A percentile compares a stretch with the other conserved stretches of the same genome.
These are phyloP conservation scores for Aspergillus tamarii DNA, from an alignment of 2,329 filamentous ascomycete species.

Conservation along the genomic window DNA sequence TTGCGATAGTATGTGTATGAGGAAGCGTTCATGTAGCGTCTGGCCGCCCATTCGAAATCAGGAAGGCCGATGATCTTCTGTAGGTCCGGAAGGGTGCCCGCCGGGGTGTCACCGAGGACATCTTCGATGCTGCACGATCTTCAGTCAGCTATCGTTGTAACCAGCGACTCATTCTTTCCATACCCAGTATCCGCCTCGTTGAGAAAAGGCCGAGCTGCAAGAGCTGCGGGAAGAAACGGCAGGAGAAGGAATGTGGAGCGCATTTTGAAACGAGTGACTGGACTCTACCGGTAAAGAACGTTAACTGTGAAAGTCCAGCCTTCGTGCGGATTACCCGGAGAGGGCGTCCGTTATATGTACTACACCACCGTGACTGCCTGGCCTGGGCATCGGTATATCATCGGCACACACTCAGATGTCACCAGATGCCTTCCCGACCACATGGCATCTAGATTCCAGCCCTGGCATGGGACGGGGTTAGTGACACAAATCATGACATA, in stretches of 20 bases:
- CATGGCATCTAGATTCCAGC: neutral
- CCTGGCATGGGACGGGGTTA: neutral
- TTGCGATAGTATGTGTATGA: slow-evolving; percentile 19
- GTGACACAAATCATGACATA: neutral
- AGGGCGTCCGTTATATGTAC: neutral
- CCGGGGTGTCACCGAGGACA: slow-evolving; percentile 11
- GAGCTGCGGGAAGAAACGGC: slow-evolving; percentile 5
- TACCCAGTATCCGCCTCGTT: slow-evolving; percentile 17
- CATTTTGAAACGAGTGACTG: slow-evolving; percentile 12
- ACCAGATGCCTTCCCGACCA: neutral
- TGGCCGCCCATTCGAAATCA: slow-evolving; percentile 15
- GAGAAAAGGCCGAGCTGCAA: slow-evolving; percentile 14
- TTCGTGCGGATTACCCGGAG: neutral
- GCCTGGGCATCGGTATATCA: neutral
- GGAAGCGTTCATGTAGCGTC: slow-evolving; percentile 14
- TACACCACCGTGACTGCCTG: neutral
- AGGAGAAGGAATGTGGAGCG: slow-evolving; percentile 9
- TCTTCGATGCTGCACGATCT: slow-evolving; percentile 5
- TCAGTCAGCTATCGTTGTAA: neutral
- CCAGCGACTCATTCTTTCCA: neutral
- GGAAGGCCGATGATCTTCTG: slow-evolving; percentile 12
- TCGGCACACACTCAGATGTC: neutral
- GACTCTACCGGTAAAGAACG: neutral
- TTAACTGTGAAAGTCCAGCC: neutral
- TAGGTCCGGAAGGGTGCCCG: slow-evolving; percentile 10